Evolutionary conservation across 1,284 basidiomycete species (phyloP).

Genomic region (Cystobasidium sp.): DNA sequence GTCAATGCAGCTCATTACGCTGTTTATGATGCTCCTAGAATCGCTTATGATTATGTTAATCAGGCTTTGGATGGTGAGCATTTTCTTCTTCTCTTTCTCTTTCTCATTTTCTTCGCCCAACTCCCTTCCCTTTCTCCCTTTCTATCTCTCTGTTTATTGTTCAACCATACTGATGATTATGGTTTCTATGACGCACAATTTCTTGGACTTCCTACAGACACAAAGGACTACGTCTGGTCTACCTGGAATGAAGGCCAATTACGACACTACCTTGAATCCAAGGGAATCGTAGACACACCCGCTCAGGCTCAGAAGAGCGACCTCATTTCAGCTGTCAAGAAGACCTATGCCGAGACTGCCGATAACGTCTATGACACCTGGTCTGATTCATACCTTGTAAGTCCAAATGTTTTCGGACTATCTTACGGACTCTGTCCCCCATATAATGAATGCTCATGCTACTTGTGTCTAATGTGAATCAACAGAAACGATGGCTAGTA

Average conservation of each 20-base stretch:
- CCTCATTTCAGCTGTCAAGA: conserved; percentile 56
- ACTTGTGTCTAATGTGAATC: background rate
- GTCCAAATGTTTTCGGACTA: conserved; percentile 48
- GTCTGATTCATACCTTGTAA: conserved; percentile 80
- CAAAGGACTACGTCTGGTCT: conserved; percentile 84
- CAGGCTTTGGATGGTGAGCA: conserved; percentile 63
- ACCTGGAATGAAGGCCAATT: conserved; percentile 77
- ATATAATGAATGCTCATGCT: background rate
- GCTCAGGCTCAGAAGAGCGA: conserved; percentile 49
- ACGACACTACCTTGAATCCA: conserved; percentile 69
- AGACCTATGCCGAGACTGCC: conserved; percentile 67
- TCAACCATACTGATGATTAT: background rate
- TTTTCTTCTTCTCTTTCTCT: conserved; percentile 3
- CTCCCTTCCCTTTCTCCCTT: background rate
- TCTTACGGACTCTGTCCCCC: conserved; percentile 8
- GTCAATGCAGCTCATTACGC: conserved; percentile 54
- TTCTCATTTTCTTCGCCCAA: background rate
- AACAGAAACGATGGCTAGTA: conserved; percentile 78
- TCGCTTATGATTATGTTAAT: conserved; percentile 57
- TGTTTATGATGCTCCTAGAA: conserved; percentile 57
- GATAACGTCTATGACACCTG: conserved; percentile 78
- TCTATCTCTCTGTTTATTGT: background rate
- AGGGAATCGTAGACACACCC: conserved; percentile 69
- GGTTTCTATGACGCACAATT: background rate
- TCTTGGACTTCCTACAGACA: conserved; percentile 56